Evolutionary conservation across 192 early-diverging fungal species (phyloP), one percentile per base, ranked within the genome.

Genomic region (Glomus cerebriforme): DNA sequence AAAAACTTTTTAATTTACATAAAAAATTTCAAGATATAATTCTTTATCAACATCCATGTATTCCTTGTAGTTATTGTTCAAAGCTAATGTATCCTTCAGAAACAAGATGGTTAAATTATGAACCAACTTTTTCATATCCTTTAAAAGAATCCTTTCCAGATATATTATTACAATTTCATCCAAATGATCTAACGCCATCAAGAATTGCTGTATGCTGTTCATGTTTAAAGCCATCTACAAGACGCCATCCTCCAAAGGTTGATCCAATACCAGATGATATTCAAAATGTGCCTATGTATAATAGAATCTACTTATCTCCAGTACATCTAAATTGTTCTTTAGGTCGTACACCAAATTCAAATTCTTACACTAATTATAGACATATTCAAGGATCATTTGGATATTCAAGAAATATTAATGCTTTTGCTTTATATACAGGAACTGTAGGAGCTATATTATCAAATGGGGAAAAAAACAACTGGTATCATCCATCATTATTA

Each of bases 51-150:
- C 15, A 74, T 35, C 31, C 59, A 15, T 59, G 15, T 22, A 60
- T 59, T 22, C 72, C 72, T 74, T 74, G 72, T 37, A n/a, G 29
- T n/a, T 19, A 74, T 22, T 74, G 72, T 74, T 58, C 72, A 59
- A 74, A 15, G 8, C n/a, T 74, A 74, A 58, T 74, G 54, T 22
- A 31, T 10, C 26, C 26, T 12, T 37, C 29, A 26, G 29, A 8
- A 17, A 19, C 31, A 29, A 74, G 49, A 29, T 74, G 72, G 72
- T n/a, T 74, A 2, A 19, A 31, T 8, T 74, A 74, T 59, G 10
- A 59, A 9, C 31, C 26, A 26, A n/a, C 29, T 32, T 7, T 31
- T n/a, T 19, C 1, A 9, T 60, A 59, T n/a, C 0, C 54, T 8
- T 35, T 60, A 35, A 1, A 39, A 7, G 37, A 39, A 39, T n/a